phyloP scores from a whole-genome alignment of 306 rosid genomes.

The Quercus dentata region DNA sequence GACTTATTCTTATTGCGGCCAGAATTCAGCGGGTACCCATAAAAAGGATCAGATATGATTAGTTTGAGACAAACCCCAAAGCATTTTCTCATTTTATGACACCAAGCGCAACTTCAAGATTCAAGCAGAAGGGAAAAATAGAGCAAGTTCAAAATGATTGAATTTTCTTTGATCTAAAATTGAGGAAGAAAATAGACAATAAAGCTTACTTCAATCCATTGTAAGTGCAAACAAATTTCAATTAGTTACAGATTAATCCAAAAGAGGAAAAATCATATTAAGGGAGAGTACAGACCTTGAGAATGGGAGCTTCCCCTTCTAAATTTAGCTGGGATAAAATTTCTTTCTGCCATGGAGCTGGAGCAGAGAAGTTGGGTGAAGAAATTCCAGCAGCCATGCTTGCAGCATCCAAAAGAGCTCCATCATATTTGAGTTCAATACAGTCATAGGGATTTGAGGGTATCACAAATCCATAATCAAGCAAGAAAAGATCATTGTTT shows the following conservation, averaged over 20 bases:
- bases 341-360: slow-evolving; percentile 72
- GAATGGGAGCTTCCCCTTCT: slow-evolving; percentile 68
- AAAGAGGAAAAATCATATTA: background rate
- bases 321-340: slow-evolving; percentile 67
- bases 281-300: slow-evolving; percentile 56
- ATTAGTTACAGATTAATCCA: background rate
- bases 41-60: background rate
- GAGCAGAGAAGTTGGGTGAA: slow-evolving; percentile 67
- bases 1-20: background rate
- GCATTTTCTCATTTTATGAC: background rate
- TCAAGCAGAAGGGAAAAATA: background rate
- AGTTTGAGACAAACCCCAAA: background rate
- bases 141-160: background rate
- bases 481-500: slow-evolving; percentile 78
- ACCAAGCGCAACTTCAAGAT: background rate
- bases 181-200: background rate
- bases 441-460: slow-evolving; percentile 74
- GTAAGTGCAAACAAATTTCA: background rate
- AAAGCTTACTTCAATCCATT: background rate
- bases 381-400: slow-evolving; percentile 85
- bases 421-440: slow-evolving; percentile 85
- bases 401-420: slow-evolving; percentile 87
- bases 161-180: background rate
- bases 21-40: background rate
- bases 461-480: slow-evolving; percentile 88